Conservation (phyloP, 352 stramenopile species). For the Globisporangium orthogonon region DNA sequence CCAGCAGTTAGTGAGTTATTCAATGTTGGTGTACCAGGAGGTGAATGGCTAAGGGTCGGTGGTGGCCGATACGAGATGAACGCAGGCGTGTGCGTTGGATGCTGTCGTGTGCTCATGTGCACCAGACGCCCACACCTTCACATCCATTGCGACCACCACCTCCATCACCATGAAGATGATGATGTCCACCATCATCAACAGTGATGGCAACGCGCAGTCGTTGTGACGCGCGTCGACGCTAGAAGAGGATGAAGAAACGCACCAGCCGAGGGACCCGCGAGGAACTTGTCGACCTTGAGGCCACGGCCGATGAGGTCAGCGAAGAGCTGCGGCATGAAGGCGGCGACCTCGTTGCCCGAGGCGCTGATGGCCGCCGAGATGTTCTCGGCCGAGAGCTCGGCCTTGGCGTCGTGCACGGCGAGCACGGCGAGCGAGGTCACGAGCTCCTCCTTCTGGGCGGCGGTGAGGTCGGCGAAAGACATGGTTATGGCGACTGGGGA, state of each 20-base stretch:
- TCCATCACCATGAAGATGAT: no score
- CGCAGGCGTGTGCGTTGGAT: no score
- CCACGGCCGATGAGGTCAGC: conserved; percentile 74
- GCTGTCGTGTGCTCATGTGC: no score
- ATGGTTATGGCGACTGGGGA: conserved; percentile 36
- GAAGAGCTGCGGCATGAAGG: conserved; percentile 80
- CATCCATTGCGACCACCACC: no score
- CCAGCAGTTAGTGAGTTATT: conserved; percentile 2
- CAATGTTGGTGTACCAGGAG: background rate
- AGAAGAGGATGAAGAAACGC: conserved; percentile 15
- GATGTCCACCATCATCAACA: background rate
- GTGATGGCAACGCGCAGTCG: no score
- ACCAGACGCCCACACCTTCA: no score
- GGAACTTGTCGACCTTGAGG: conserved; percentile 85
- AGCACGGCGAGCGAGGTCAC: conserved; percentile 81
- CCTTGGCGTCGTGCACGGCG: conserved; percentile 66
- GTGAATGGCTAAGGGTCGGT: no score
- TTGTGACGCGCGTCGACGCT: no score
- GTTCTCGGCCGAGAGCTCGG: conserved; percentile 77
- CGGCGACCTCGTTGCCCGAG: conserved; percentile 72
- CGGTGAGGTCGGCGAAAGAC: conserved; percentile 80
- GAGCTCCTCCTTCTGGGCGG: conserved; percentile 81
- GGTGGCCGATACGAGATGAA: no score
- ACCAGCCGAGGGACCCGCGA: conserved; percentile 84
- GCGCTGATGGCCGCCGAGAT: conserved; percentile 64